These are phyloP conservation scores for Penicillium canescens DNA, from an alignment of 495 filamentous ascomycete genomes.

Conservation along the genomic window DNA sequence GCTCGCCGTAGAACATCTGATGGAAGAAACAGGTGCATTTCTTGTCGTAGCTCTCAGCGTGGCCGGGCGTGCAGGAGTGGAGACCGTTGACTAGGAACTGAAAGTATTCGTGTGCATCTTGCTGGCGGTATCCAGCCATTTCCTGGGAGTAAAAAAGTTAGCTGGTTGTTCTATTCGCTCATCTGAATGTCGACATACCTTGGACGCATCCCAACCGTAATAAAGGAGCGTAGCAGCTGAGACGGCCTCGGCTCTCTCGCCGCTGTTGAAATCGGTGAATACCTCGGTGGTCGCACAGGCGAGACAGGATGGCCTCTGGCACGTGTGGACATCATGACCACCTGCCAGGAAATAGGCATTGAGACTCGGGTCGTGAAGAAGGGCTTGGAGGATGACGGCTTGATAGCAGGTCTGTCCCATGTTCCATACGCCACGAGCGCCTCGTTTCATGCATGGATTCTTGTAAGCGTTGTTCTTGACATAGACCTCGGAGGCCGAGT, in stretches of 20 bases:
- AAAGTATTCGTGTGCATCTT: conserved; percentile 95
- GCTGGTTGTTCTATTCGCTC: conserved; percentile 5
- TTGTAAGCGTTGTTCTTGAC: conserved; percentile 44
- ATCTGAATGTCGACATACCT: conserved; percentile 10
- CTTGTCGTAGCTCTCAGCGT: conserved; percentile 54
- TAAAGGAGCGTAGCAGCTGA: conserved; percentile 76
- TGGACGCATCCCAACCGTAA: conserved; percentile 27
- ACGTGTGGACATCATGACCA: conserved; percentile 73
- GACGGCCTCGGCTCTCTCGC: conserved; percentile 79
- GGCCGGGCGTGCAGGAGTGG: conserved; percentile 51
- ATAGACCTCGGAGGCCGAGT: conserved; percentile 40
- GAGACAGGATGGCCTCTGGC: conserved; percentile 60
- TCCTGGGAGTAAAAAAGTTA: conserved; percentile 54
- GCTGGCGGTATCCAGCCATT: conserved; percentile 88
- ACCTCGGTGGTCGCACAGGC: conserved; percentile 89
- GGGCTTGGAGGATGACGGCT: conserved; percentile 83
- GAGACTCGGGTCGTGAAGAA: conserved; percentile 86
- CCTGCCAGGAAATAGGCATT: conserved; percentile 84
- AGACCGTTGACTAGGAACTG: conserved; percentile 88
- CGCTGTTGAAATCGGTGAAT: conserved; percentile 83
- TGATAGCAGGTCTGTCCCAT: conserved; percentile 94
- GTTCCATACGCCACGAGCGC: conserved; percentile 86
- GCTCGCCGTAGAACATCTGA: conserved; percentile 82
- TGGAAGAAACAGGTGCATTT: conserved; percentile 85
- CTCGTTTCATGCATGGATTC: conserved; percentile 46